Evolutionary conservation across 2,329 filamentous ascomycete genomes (phyloP).

Genomic region (Aspergillus viridinutans): DNA sequence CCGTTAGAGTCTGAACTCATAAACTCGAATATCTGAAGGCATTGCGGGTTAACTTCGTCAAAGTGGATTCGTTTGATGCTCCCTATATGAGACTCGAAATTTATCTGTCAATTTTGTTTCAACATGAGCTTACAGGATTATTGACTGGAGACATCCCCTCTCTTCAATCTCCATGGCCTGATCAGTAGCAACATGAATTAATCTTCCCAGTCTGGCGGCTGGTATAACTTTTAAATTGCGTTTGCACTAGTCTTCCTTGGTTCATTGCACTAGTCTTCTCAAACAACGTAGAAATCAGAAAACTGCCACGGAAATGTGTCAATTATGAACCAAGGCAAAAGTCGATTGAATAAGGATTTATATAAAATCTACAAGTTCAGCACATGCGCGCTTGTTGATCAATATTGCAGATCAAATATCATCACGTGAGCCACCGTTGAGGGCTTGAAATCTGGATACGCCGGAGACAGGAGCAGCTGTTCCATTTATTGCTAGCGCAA

Average conservation of each 20-base stretch:
- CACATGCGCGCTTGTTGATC: too few species aligned
- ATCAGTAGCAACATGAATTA: too few species aligned
- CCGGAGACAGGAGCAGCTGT: too few species aligned
- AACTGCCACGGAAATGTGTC: background rate
- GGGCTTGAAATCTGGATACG: background rate
- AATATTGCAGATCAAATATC: too few species aligned
- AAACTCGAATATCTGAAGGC: background rate
- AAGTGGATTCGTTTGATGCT: background rate
- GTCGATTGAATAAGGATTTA: too few species aligned
- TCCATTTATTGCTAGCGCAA: background rate
- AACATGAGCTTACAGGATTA: background rate
- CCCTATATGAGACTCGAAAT: background rate
- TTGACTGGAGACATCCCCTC: background rate
- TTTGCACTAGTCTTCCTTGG: background rate
- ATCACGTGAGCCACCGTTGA: background rate
- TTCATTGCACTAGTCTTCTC: background rate
- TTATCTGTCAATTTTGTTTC: background rate
- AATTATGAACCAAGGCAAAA: too few species aligned
- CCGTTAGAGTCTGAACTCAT: background rate
- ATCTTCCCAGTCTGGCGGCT: too few species aligned
- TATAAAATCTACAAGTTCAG: too few species aligned
- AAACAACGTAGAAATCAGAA: background rate
- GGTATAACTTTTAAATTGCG: background rate
- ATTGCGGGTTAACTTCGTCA: background rate
- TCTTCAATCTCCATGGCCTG: background rate